Evolutionary conservation across 148 eudicot species (phyloP).

Genomic region (Rhododendron williamsianum): DNA sequence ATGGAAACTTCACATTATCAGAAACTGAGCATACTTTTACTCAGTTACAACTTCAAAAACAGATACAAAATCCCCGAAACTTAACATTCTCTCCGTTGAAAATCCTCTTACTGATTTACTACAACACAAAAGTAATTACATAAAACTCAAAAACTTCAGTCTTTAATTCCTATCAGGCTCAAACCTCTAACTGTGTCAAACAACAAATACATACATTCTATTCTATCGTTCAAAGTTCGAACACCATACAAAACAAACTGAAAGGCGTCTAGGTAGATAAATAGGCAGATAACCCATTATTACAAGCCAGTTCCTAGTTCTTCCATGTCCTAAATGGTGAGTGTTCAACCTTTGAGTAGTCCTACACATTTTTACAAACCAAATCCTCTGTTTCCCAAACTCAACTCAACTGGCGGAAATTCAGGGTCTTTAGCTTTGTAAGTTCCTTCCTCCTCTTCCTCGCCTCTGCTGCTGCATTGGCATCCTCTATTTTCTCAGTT

Average conservation of each 20-base stretch:
- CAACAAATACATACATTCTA: not conserved
- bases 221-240: not conserved
- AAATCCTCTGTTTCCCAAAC: not conserved
- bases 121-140: not conserved
- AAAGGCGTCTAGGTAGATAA: not conserved
- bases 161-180: not conserved
- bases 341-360: not conserved
- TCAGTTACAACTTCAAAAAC: not conserved
- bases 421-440: constrained; percentile 36
- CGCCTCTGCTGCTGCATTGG: constrained; percentile 39
- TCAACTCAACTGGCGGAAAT: constrained; percentile 5
- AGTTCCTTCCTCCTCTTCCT: constrained; percentile 49
- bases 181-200: not conserved
- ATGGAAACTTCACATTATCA: not conserved
- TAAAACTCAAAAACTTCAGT: not conserved
- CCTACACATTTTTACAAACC: not conserved
- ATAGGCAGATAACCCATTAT: not conserved
- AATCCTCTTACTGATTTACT: not conserved
- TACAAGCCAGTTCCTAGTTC: not conserved
- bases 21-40: not conserved
- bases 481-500: constrained; percentile 20
- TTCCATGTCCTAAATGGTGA: not conserved
- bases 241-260: not conserved
- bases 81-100: not conserved
- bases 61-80: not conserved